Conservation (phyloP, 495 filamentous ascomycete species). For the Clavariopsis aquatica region DNA sequence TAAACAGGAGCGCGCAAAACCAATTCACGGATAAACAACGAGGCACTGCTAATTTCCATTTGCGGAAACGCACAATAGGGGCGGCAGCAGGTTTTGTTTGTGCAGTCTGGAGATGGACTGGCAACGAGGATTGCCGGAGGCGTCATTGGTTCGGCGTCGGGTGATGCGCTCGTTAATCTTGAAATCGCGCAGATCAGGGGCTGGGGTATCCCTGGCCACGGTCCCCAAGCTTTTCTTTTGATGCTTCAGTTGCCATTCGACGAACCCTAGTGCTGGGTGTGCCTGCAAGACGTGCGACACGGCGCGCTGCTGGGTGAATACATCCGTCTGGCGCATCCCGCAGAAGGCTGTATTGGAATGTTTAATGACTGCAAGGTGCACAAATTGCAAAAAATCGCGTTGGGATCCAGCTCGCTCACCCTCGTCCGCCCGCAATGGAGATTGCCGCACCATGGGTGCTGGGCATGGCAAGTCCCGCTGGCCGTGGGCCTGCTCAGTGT, state of each 20-base stretch:
- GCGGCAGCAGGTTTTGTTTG: constrained; percentile 12
- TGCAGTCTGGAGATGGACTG: constrained; percentile 22
- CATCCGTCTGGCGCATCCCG: constrained; percentile 1
- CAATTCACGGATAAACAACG: background rate
- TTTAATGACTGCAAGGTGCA: constrained; percentile 5
- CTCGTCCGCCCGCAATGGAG: constrained; percentile 19
- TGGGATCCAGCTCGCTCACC: constrained; percentile 24
- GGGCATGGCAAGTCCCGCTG: constrained; percentile 14
- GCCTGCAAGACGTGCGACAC: constrained; percentile 6
- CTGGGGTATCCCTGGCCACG: constrained; percentile 8
- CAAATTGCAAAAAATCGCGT: background rate
- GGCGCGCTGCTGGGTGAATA: background rate
- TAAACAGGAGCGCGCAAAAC: background rate
- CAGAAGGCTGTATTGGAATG: background rate
- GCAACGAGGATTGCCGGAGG: constrained; percentile 9
- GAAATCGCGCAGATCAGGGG: constrained; percentile 24
- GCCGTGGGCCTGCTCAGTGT: background rate
- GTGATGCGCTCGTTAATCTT: constrained; percentile 33
- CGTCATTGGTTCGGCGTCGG: constrained; percentile 23
- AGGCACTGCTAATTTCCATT: background rate
- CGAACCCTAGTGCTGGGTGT: constrained; percentile 15
- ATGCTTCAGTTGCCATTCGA: constrained; percentile 7
- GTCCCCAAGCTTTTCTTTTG: constrained; percentile 17
- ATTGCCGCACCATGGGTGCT: constrained; percentile 19
- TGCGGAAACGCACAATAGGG: background rate